Evolutionary conservation across 306 rosid genomes (phyloP), one percentile per base, ranked within the genome.

Genomic region (Fagus sylvatica): DNA sequence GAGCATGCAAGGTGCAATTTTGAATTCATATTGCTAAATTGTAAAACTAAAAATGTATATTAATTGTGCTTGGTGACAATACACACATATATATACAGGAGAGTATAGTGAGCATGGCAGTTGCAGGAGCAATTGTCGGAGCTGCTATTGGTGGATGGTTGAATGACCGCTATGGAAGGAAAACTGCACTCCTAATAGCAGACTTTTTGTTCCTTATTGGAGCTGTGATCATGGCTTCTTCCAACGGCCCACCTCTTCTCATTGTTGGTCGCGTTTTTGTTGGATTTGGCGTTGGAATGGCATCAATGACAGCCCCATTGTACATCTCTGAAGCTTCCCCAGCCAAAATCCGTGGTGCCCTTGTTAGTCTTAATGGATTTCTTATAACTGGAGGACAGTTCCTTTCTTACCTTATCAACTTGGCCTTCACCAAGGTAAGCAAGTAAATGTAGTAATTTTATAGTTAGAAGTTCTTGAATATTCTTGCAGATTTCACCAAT

Each of bases 291-390:
- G 94, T 87, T 62, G 94, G 94, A 57, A 88, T 90, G 95, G 92
- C 92, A 22, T 90, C 90, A 4, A 86, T 90, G 92, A 90, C 95
- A n/a, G 56, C 95, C 9, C 92, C 95, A 4, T 39, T 90, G 0
- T 90, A 88, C 75, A 90, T 90, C 12, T 88, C 95, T 0, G 95
- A 90, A 61, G 89, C 90, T 78, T 90, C 95, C 3, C 95, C 92
- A 0, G 72, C 92, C 2, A 76, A 80, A 73, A 89, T 90, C 28
- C 79, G 95, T 0, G 95, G 95, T 7, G 95, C 95, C 34, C 92
- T 90, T 71, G 95, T 90, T 0, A 81, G 87, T 64, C 85, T 85
- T 46, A 90, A 90, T 59, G 83, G 84, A 37, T 88, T 90, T 72
- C 92, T 90, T 42, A 85, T 88, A 53, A 90, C 95, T 41, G 95